These are phyloP conservation scores for Tetraselmis chui DNA, from an alignment of 139 green algal genomes.

Conservation along the genomic window DNA sequence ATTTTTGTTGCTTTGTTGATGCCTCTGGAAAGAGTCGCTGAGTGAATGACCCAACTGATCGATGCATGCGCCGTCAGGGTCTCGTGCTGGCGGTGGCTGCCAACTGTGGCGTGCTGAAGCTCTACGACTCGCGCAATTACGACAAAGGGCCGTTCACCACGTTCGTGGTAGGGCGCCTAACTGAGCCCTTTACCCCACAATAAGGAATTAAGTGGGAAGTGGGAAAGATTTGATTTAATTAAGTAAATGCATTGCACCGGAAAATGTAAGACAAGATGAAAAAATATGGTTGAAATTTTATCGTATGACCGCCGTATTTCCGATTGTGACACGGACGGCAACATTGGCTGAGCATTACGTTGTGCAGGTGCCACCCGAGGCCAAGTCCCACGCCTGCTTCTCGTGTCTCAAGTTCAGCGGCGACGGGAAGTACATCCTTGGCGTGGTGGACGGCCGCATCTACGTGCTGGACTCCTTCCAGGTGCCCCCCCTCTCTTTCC, in stretches of 20 bases:
- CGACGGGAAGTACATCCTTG: slow-evolving; percentile 72
- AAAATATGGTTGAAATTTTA: no score
- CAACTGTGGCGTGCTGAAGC: slow-evolving; percentile 65
- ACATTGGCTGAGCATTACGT: no score
- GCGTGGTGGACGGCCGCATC: slow-evolving; percentile 52
- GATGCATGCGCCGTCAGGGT: no score
- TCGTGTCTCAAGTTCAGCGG: slow-evolving; percentile 63
- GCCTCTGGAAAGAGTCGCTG: no score
- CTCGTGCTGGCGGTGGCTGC: slow-evolving; percentile 82
- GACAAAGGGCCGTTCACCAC: slow-evolving; percentile 75
- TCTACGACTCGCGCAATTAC: slow-evolving; percentile 80
- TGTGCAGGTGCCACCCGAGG: slow-evolving; percentile 47
- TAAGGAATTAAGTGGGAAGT: no score
- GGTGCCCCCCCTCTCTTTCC: slow-evolving; percentile 2
- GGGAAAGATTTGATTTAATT: no score
- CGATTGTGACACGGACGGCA: no score
- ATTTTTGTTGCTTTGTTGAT: no score
- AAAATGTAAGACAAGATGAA: no score
- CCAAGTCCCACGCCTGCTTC: slow-evolving; percentile 41
- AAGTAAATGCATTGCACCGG: no score
- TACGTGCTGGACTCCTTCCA: slow-evolving; percentile 81
- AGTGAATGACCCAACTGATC: slow-evolving; percentile 26
- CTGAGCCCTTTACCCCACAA: no score
- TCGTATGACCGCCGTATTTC: no score
- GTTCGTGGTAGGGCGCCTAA: slow-evolving; percentile 51